These are phyloP conservation scores for Puccinia coronata DNA, from an alignment of 1,284 basidiomycete genomes.

Conservation along the genomic window DNA sequence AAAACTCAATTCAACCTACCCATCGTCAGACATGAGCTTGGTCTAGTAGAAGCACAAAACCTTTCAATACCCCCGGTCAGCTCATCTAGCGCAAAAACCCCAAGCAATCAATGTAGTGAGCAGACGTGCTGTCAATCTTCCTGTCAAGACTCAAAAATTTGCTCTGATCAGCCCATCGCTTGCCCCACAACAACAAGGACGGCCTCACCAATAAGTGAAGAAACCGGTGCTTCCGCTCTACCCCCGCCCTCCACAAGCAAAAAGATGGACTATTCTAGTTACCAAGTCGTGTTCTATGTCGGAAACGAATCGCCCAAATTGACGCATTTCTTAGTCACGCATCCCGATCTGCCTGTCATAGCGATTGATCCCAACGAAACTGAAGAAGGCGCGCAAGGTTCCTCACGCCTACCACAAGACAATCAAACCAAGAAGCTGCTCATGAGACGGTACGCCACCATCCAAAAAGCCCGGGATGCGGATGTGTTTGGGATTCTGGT, in stretches of 20 bases:
- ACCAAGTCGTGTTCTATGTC: slow-evolving; percentile 59
- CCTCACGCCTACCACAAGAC: slow-evolving; percentile 63
- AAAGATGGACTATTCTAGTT: slow-evolving; percentile 6
- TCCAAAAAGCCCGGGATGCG: slow-evolving; percentile 86
- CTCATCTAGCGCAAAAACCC: not conserved
- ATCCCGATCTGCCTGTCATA: slow-evolving; percentile 65
- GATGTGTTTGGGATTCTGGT: slow-evolving; percentile 94
- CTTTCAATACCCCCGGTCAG: not conserved
- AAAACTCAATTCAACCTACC: slow-evolving; percentile 22
- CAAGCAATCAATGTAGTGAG: slow-evolving; percentile 23
- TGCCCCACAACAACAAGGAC: slow-evolving; percentile 8
- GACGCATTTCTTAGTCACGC: slow-evolving; percentile 44
- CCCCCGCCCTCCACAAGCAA: not conserved
- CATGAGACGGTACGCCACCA: slow-evolving; percentile 83
- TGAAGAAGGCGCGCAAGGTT: slow-evolving; percentile 60
- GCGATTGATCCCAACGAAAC: slow-evolving; percentile 66
- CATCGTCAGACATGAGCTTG: slow-evolving; percentile 17
- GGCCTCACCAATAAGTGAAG: slow-evolving; percentile 11
- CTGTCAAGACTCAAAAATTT: slow-evolving; percentile 1
- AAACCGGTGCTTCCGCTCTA: not conserved
- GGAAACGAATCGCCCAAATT: slow-evolving; percentile 18
- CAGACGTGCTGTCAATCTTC: slow-evolving; percentile 35
- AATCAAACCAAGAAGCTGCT: slow-evolving; percentile 70
- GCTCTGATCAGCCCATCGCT: slow-evolving; percentile 29
- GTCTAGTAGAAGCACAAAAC: slow-evolving; percentile 2